phyloP scores from a whole-genome alignment of 2,329 filamentous ascomycete genomes.

The Botrytis paeoniae region DNA sequence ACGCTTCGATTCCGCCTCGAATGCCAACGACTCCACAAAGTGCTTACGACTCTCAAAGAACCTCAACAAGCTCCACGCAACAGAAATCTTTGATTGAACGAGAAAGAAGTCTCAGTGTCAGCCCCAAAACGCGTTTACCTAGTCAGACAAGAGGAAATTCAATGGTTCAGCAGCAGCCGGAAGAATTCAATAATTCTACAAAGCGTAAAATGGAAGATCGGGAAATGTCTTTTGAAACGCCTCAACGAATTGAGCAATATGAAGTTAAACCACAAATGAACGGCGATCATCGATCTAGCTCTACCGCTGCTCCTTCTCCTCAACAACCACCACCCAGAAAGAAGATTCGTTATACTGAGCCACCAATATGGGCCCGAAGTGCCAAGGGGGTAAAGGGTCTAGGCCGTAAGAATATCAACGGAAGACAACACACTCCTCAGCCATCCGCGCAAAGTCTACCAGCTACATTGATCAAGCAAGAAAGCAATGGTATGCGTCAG shows the following conservation, averaged over 20 bases:
- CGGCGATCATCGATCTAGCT: constrained; percentile 25
- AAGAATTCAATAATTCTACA: constrained; percentile 27
- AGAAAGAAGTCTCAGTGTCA: constrained; percentile 70
- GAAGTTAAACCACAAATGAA: constrained; percentile 28
- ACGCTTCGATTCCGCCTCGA: constrained; percentile 41
- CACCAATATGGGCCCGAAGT: constrained; percentile 47
- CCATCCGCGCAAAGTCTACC: constrained; percentile 19
- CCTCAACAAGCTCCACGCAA: constrained; percentile 42
- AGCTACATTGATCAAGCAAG: constrained; percentile 26
- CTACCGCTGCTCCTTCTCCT: constrained; percentile 27
- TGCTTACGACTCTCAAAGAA: constrained; percentile 48
- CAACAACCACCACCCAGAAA: constrained; percentile 48
- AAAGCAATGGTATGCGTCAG: constrained; percentile 33
- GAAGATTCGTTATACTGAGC: constrained; percentile 49
- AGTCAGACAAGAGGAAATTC: constrained; percentile 31
- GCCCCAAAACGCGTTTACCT: constrained; percentile 67
- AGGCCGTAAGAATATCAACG: constrained; percentile 29
- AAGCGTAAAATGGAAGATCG: constrained; percentile 37
- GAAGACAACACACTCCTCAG: constrained; percentile 23
- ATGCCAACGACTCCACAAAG: constrained; percentile 43
- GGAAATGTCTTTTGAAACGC: constrained; percentile 27
- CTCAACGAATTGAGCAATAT: constrained; percentile 22
- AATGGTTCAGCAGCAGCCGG: constrained; percentile 22
- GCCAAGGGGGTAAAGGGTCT: constrained; percentile 25
- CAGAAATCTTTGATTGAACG: constrained; percentile 57